Evolutionary conservation across 306 rosid genomes (phyloP).

Genomic region (Ziziphus jujuba): DNA sequence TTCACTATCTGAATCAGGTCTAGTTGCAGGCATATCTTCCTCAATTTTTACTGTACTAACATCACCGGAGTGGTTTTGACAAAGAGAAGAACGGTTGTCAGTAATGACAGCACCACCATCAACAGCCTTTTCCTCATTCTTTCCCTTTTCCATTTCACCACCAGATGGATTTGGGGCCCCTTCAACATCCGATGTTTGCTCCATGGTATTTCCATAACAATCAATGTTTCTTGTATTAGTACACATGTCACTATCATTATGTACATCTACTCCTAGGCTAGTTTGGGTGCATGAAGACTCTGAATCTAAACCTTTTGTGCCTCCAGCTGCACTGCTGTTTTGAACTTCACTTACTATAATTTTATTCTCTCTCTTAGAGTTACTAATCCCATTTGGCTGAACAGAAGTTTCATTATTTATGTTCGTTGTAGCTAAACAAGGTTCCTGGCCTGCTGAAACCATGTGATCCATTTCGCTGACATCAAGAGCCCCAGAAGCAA

Average conservation of each 20-base stretch:
- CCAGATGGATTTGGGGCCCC: constrained; percentile 36
- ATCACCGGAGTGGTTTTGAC: constrained; percentile 40
- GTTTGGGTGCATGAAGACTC: constrained; percentile 58
- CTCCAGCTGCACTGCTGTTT: constrained; percentile 51
- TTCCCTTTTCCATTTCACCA: constrained; percentile 47
- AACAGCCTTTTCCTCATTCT: constrained; percentile 25
- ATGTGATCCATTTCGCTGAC: constrained; percentile 44
- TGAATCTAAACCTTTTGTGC: constrained; percentile 53
- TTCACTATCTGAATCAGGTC: constrained; percentile 43
- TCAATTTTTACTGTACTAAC: constrained; percentile 41
- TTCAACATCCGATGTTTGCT: constrained; percentile 48
- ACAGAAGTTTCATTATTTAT: constrained; percentile 52
- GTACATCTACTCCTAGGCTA: constrained; percentile 88
- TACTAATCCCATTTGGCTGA: constrained; percentile 66
- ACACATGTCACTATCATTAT: constrained; percentile 65
- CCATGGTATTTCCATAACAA: constrained; percentile 49
- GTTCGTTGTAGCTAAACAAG: constrained; percentile 41
- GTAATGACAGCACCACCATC: constrained; percentile 39
- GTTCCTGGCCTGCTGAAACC: constrained; percentile 43
- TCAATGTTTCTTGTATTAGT: constrained; percentile 42
- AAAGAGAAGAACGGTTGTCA: constrained; percentile 41
- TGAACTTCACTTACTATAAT: constrained; percentile 55
- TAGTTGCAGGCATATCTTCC: constrained; percentile 33
- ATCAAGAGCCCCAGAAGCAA: constrained; percentile 47
- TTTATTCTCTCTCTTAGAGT: constrained; percentile 51